A percentile compares a stretch with the other conserved stretches of the same genome.
Conservation (phyloP, 2,329 filamentous ascomycete species). For the Clarireedia monteithiana region DNA sequence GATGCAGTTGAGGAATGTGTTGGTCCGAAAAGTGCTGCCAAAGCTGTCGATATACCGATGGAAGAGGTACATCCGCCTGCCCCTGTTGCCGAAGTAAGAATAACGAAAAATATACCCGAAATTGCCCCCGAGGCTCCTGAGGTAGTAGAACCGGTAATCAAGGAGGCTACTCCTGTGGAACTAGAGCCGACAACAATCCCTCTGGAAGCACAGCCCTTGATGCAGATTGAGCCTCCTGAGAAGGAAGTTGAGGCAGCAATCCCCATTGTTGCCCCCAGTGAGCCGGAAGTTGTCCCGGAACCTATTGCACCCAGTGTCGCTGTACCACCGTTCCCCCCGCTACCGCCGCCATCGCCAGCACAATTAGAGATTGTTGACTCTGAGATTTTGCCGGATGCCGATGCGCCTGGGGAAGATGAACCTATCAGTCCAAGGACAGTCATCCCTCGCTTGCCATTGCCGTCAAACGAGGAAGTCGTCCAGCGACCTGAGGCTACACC, state of each 20-base stretch:
- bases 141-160: too few relatives aligned
- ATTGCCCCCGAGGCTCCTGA: neutral
- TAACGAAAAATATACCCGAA: neutral
- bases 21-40: neutral
- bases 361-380: neutral
- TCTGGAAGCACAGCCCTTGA: too few relatives aligned
- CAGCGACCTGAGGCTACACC: neutral
- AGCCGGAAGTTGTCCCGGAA: too few relatives aligned
- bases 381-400: constrained; percentile 1
- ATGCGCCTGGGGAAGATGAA: neutral
- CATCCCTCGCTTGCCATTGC: neutral
- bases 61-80: neutral
- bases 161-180: too few relatives aligned
- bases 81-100: neutral
- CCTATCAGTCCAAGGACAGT: neutral
- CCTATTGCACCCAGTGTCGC: too few relatives aligned
- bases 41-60: neutral
- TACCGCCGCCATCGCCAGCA: neutral
- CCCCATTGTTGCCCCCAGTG: too few relatives aligned
- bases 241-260: neutral
- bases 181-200: too few relatives aligned
- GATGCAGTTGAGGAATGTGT: neutral
- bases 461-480: neutral
- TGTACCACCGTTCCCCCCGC: neutral
- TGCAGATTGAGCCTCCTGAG: neutral